These are phyloP conservation scores for Adansonia madagascariensis DNA, from an alignment of 441 rosid species.

Conservation along the genomic window DNA sequence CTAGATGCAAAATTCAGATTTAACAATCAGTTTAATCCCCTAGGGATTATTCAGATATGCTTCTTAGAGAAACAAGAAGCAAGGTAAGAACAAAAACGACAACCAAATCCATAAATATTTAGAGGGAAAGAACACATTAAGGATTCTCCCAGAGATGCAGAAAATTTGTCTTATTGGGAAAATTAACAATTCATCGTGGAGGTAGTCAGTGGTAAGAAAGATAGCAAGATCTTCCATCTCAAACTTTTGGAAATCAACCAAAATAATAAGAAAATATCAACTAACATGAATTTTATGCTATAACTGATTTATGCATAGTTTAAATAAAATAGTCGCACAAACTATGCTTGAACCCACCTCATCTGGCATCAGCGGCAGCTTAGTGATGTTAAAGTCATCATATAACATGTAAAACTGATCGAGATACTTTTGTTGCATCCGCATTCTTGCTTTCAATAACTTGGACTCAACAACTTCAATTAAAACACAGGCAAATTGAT, in stretches of 20 bases:
- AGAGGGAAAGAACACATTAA: too few species aligned
- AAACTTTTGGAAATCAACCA: background rate
- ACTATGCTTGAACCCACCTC: conserved; percentile 56
- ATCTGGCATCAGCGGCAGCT: conserved; percentile 91
- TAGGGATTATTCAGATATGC: background rate
- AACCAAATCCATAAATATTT: too few species aligned
- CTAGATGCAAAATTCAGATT: background rate
- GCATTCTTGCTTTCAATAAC: conserved; percentile 92
- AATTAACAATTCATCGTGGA: too few species aligned
- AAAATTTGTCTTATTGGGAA: too few species aligned
- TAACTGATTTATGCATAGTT: conserved; percentile 12
- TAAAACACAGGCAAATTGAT: conserved; percentile 24
- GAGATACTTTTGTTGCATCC: conserved; percentile 96
- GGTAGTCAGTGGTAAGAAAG: too few species aligned
- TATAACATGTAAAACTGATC: conserved; percentile 98
- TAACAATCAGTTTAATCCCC: background rate
- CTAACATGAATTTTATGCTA: background rate
- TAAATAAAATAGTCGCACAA: conserved; percentile 2
- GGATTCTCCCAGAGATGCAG: too few species aligned
- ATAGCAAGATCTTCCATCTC: too few species aligned
- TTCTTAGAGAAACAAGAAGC: background rate
- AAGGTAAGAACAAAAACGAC: background rate
- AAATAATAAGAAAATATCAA: background rate
- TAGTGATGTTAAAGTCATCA: conserved; percentile 94
- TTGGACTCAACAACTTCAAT: conserved; percentile 76